Evolutionary conservation across 805 yeast species (phyloP), one percentile per base, ranked within the genome.

Genomic region (Hagleromyces aurorensis): DNA sequence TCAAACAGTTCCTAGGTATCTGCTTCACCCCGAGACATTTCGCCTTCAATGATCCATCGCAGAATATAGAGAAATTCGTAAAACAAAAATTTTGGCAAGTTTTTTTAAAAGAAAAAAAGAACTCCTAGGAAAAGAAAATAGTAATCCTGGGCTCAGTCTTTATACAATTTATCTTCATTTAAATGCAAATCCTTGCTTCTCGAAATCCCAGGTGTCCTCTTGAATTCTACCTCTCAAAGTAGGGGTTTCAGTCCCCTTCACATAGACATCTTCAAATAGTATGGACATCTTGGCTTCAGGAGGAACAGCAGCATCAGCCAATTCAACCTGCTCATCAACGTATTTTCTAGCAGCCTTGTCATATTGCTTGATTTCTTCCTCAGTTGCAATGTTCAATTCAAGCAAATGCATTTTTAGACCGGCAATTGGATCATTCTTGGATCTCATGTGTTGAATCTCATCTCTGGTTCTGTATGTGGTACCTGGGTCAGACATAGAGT

Each of bases 401-500:
- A 87, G 60, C 45, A 91, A 68, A 41, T 75, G 82, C 53, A 77
- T 78, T 74, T 87, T 89, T 59, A 91, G 75, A 48, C 97, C 97
- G 34, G 94, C 87, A 62, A 91, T 85, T 50, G 97, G 96, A 64
- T 91, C 98, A 62, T 82, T 86, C 72, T 85, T 82, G 24, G 97
- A 85, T 72, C 98, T 83, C 96, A 91, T 87, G 71, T 89, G 89
- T 70, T 87, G 96, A 49, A 91, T 91, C 71, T 91, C 98, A 69
- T 91, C 98, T 72, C 98, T 87, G 59, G 98, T 91, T 77, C 98
- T 82, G 79, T 91, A 91, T 46, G 98, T 91, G 63, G 98, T 91
- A 74, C 98, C 98, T 55, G 98, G 98, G 68, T 91, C 98, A 48
- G 97, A 89, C 97, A 91, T 91, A 49, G 98, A 91, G 77, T 91